Percentiles rank a stretch among this genome's conserved stretches.
Conservation (phyloP, 805 yeast genomes). For the Lipomyces japonicus region DNA sequence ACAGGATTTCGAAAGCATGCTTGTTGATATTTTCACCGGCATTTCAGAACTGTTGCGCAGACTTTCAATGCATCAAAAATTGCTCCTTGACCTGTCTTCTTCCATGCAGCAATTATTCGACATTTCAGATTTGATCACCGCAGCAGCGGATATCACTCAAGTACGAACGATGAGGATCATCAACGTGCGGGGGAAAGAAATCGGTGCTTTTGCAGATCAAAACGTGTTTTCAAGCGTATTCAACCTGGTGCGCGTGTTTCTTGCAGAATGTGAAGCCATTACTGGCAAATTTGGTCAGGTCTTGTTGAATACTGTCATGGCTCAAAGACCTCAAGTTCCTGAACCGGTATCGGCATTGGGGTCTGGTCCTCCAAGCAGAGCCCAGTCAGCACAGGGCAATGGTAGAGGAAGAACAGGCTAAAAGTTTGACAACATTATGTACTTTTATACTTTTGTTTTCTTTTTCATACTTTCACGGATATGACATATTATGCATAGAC, state of each 20-base stretch:
- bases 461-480: too few relatives aligned
- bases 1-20: slow-evolving; percentile 69
- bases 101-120: slow-evolving; percentile 37
- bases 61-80: slow-evolving; percentile 71
- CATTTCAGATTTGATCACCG: slow-evolving; percentile 40
- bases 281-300: slow-evolving; percentile 62
- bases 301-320: slow-evolving; percentile 57
- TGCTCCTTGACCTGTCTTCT: slow-evolving; percentile 67
- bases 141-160: slow-evolving; percentile 68
- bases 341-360: too few relatives aligned
- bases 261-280: slow-evolving; percentile 78
- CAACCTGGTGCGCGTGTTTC: slow-evolving; percentile 61
- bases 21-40: slow-evolving; percentile 55
- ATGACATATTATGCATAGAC: too few relatives aligned
- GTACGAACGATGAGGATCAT: slow-evolving; percentile 72
- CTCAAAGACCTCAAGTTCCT: neutral
- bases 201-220: slow-evolving; percentile 54
- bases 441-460: too few relatives aligned
- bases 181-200: slow-evolving; percentile 64
- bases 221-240: slow-evolving; percentile 66
- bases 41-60: slow-evolving; percentile 71
- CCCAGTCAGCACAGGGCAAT: neutral
- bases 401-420: too few relatives aligned
- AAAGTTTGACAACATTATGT: too few relatives aligned
- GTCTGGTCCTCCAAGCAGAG: neutral